Percentiles rank a stretch among this genome's conserved stretches.
Conservation (phyloP, 2,329 filamentous ascomycete genomes). For the Trichocomaceae sp. region DNA sequence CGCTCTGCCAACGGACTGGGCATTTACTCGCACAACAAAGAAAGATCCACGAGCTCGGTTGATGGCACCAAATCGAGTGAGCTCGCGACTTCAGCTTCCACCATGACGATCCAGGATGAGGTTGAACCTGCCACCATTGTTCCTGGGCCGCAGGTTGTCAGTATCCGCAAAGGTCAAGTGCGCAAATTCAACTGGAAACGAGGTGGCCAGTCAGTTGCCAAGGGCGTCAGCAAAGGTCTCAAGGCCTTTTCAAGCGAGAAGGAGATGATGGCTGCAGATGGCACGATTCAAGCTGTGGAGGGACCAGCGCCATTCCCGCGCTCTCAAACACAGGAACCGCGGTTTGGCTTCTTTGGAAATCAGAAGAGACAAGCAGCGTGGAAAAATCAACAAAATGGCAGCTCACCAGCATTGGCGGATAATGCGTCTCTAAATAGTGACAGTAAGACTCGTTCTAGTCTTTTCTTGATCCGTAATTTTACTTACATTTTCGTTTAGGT, state of each 20-base stretch:
- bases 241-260: constrained; percentile 73
- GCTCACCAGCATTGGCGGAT: constrained; percentile 35
- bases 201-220: constrained; percentile 85
- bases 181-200: constrained; percentile 99
- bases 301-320: constrained; percentile 29
- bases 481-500: constrained; percentile 22
- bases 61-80: constrained; percentile 41
- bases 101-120: constrained; percentile 56
- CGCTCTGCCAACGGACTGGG: constrained; percentile 50
- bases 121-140: constrained; percentile 53
- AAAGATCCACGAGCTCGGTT: constrained; percentile 42
- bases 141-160: constrained; percentile 83
- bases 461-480: background rate
- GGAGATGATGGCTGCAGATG: constrained; percentile 24
- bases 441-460: constrained; percentile 28
- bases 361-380: constrained; percentile 38
- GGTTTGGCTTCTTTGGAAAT: constrained; percentile 64
- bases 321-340: constrained; percentile 38
- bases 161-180: constrained; percentile 85
- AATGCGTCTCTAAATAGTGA: constrained; percentile 23
- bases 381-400: constrained; percentile 40
- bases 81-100: constrained; percentile 54
- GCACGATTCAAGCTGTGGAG: constrained; percentile 17
- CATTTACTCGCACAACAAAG: constrained; percentile 52
- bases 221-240: constrained; percentile 88